A percentile compares a stretch with the other conserved stretches of the same genome.
Conservation (phyloP, 2,329 filamentous ascomycete genomes). For the Ceratocystis albifundus region DNA sequence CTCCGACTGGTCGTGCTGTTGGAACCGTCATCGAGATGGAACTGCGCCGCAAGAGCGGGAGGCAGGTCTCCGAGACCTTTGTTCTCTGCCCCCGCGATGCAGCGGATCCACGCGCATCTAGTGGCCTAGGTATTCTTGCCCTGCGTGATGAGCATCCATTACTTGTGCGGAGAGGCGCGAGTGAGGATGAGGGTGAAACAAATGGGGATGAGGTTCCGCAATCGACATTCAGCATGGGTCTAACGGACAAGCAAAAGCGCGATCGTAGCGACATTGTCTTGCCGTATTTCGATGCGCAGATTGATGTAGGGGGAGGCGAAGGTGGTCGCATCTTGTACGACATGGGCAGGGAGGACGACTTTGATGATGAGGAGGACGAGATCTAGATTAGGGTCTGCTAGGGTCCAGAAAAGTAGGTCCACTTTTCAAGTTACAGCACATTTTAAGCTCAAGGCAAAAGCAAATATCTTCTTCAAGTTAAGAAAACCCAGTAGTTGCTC, state of each 20-base stretch:
- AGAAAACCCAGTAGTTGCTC: background rate
- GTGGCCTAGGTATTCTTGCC: slow-evolving; percentile 32
- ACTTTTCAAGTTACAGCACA: slow-evolving; percentile 1
- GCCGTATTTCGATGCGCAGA: slow-evolving; percentile 95
- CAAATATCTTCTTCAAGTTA: background rate
- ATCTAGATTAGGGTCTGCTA: slow-evolving; percentile 38
- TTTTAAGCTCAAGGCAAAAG: background rate
- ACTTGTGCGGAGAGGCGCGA: slow-evolving; percentile 30
- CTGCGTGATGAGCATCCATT: slow-evolving; percentile 67
- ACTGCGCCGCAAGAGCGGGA: slow-evolving; percentile 68
- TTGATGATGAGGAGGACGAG: slow-evolving; percentile 92
- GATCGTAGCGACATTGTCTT: slow-evolving; percentile 83
- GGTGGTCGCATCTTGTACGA: slow-evolving; percentile 92
- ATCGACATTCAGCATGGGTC: slow-evolving; percentile 71
- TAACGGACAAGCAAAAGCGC: slow-evolving; percentile 81
- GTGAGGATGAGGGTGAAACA: slow-evolving; percentile 30
- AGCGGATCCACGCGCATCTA: background rate
- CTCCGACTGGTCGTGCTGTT: too few species aligned
- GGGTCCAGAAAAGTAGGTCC: background rate
- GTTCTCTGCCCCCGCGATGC: slow-evolving; percentile 28
- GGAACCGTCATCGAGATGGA: slow-evolving; percentile 69
- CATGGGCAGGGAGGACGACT: slow-evolving; percentile 92
- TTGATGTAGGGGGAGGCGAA: slow-evolving; percentile 62
- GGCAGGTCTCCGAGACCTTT: slow-evolving; percentile 60
- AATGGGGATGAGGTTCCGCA: slow-evolving; percentile 40